Evolutionary conservation across 106 monocot genomes (phyloP).

Genomic region (Dendrobium catenatum): DNA sequence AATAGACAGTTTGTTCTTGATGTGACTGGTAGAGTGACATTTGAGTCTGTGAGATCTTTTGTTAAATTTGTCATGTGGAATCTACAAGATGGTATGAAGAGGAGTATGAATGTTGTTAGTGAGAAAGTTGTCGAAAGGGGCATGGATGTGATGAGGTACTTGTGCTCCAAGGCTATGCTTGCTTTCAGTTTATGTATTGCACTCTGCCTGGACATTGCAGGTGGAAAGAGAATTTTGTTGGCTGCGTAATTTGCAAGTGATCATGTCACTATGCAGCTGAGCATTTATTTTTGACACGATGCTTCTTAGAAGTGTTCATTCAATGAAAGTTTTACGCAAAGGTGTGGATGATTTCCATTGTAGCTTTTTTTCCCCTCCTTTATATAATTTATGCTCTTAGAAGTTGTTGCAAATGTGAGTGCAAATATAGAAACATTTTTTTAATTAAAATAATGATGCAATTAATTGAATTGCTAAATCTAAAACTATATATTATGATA

Average conservation of each 20-base stretch:
- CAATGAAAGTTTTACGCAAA: neutral
- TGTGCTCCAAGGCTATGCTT: slow-evolving; percentile 45
- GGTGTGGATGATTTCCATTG: neutral
- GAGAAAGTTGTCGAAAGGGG: slow-evolving; percentile 49
- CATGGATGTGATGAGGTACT: slow-evolving; percentile 39
- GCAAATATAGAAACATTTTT: too few relatives aligned
- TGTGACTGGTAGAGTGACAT: slow-evolving; percentile 69
- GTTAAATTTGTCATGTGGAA: slow-evolving; percentile 52
- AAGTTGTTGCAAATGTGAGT: too few relatives aligned
- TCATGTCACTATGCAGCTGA: neutral
- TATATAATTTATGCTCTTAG: too few relatives aligned
- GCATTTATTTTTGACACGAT: neutral
- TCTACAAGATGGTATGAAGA: slow-evolving; percentile 32
- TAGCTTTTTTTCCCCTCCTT: too few relatives aligned
- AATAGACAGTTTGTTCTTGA: slow-evolving; percentile 64
- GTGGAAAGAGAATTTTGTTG: slow-evolving; percentile 28
- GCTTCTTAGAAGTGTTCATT: neutral
- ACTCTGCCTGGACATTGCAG: slow-evolving; percentile 51
- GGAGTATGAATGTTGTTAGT: slow-evolving; percentile 22
- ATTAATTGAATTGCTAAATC: too few relatives aligned
- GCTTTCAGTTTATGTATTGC: slow-evolving; percentile 55
- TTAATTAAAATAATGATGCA: too few relatives aligned
- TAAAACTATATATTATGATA: too few relatives aligned
- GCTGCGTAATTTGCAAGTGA: slow-evolving; percentile 17
- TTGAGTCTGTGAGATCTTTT: slow-evolving; percentile 68